Conservation (phyloP, 2,329 filamentous ascomycete species). For the Stenocarpella maydis region DNA sequence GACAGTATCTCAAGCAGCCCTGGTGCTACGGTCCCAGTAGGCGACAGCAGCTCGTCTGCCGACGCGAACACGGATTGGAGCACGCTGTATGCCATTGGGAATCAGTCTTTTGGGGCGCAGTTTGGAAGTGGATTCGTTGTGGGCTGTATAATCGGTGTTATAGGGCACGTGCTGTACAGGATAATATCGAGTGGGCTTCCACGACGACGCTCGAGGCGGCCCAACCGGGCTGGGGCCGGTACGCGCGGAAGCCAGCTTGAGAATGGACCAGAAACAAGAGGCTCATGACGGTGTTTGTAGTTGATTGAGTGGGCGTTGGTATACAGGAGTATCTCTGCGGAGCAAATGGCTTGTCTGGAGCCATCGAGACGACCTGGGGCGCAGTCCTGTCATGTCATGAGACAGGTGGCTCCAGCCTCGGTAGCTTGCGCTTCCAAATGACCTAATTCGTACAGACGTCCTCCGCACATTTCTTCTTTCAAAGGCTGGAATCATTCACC, state of each 20-base stretch:
- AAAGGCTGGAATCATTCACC: not conserved
- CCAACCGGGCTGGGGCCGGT: not conserved
- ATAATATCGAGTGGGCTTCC: not conserved
- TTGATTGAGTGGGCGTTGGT: not conserved
- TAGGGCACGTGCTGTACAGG: slow-evolving; percentile 16
- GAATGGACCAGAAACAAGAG: not conserved
- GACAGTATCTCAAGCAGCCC: not conserved
- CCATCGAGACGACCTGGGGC: not conserved
- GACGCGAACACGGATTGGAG: not conserved
- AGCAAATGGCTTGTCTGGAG: not conserved
- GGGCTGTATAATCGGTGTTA: slow-evolving; percentile 30
- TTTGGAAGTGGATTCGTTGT: slow-evolving; percentile 32
- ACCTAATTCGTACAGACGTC: not conserved
- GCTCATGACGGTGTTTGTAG: not conserved
- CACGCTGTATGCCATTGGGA: not conserved
- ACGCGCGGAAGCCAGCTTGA: not conserved
- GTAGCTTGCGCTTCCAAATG: slow-evolving; percentile 6
- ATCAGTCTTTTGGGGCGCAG: slow-evolving; percentile 27
- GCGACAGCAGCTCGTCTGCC: not conserved
- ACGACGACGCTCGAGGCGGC: not conserved
- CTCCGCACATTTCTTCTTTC: not conserved
- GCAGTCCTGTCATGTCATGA: not conserved
- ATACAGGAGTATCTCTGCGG: not conserved
- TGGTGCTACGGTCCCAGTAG: not conserved
- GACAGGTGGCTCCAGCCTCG: not conserved